Base-by-base conservation (phyloP, 164 flowering plant genomes). In the Tetracentron sinense region DNA sequence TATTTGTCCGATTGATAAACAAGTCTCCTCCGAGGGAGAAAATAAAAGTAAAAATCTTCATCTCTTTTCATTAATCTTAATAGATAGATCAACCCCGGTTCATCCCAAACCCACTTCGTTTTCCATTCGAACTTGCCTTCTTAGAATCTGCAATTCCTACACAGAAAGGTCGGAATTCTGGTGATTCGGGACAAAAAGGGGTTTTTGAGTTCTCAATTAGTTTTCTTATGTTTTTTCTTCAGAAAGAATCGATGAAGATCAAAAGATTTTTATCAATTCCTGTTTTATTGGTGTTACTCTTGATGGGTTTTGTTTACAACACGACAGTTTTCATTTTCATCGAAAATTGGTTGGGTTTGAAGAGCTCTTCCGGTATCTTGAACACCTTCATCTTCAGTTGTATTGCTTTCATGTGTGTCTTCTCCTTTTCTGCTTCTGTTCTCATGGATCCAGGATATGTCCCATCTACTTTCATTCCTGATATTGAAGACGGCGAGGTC, bases 381-480 rank as follows among this genome's bases (percentile, higher is more conserved):
- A 81, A 89, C 64, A 70, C 79, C 35, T 47, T 74, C 52, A 69
- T 81, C 73, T 86, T 83, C 79, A 75, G 73, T 48, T 71, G 61
- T 27, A 57, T 83, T 46, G 77, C 69, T 4, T 68, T 68, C 60
- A 67, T 82, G 35, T 78, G 78, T 47, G 49, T 80, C 25, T 69
- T 83, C 75, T 77, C 89, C 29, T 82, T 84, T 69, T 53, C 67
- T 16, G 67, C 75, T 19, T 78, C 85, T 52, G 82, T 84, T 69
- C 56, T 77, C 20, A 66, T 72, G 7, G 89, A 84, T 58, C 89
- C 89, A 31, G 89, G 91, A 21, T 62, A 60, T 21, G 78, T 83
- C 30, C 89, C 92, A 5, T 60, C 89, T 62, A 59, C 73, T 2
- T 86, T 77, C 49, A 61, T 70, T 16, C 87, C 89, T 49, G 91